Evolutionary conservation across 805 yeast genomes (phyloP).

Genomic region (Lipomyces oligophaga): DNA sequence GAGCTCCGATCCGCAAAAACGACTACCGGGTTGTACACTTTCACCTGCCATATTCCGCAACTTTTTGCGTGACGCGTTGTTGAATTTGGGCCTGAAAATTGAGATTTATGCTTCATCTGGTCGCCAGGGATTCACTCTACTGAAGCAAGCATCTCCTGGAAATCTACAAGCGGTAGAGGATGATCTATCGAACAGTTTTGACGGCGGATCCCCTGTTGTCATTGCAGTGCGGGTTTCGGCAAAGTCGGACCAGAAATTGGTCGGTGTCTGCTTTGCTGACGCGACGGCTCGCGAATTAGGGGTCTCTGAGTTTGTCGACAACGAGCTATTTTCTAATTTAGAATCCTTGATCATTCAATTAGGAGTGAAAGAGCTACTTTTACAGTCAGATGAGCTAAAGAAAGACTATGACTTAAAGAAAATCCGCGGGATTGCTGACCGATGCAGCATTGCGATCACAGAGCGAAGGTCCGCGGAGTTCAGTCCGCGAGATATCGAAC

Average conservation of each 20-base stretch:
- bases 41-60: conserved; percentile 69
- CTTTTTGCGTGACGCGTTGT: conserved; percentile 59
- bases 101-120: conserved; percentile 58
- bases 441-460: conserved; percentile 73
- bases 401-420: conserved; percentile 58
- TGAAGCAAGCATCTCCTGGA: conserved; percentile 80
- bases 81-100: conserved; percentile 69
- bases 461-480: conserved; percentile 56
- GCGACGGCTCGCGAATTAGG: conserved; percentile 64
- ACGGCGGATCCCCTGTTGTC: conserved; percentile 52
- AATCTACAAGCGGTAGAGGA: conserved; percentile 77
- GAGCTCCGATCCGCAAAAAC: conserved; percentile 40
- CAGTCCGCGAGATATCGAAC: conserved; percentile 64
- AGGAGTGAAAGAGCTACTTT: conserved; percentile 79
- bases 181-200: conserved; percentile 48
- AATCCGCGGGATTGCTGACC: conserved; percentile 64
- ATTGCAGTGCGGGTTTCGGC: conserved; percentile 48
- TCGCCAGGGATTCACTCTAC: conserved; percentile 49
- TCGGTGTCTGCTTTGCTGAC: conserved; percentile 81
- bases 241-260: conserved; percentile 45
- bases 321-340: conserved; percentile 78
- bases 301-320: conserved; percentile 75
- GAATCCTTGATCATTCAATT: conserved; percentile 84
- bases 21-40: conserved; percentile 64
- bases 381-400: conserved; percentile 46